Percentiles rank a stretch among this genome's conserved stretches.
Evolutionary conservation across 768 basidiomycete genomes (phyloP).

Genomic region (Amanita rubescens): DNA sequence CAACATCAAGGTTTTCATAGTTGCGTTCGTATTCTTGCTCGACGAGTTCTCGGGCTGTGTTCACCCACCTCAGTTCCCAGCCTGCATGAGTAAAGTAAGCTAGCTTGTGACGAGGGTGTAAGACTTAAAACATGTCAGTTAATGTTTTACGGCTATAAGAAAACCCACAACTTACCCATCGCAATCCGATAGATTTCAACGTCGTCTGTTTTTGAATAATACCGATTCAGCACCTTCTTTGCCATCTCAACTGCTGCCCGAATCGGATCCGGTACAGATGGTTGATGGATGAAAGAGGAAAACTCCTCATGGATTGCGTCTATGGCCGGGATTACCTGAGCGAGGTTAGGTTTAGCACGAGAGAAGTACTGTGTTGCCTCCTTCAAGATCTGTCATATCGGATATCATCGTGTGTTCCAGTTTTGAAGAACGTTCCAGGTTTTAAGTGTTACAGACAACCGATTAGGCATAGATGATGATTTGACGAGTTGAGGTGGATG

Average conservation of each 20-base stretch:
- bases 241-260: slow-evolving; percentile 12
- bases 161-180: slow-evolving; percentile 16
- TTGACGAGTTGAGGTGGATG: not conserved
- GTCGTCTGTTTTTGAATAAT: slow-evolving; percentile 18
- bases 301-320: slow-evolving; percentile 20
- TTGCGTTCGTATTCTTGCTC: slow-evolving; percentile 13
- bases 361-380: slow-evolving; percentile 21
- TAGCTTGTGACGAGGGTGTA: slow-evolving; percentile 29
- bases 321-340: slow-evolving; percentile 27
- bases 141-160: not conserved
- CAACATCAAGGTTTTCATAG: slow-evolving; percentile 7
- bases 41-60: slow-evolving; percentile 16
- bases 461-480: not conserved
- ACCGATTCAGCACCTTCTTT: slow-evolving; percentile 21
- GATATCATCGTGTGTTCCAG: not conserved
- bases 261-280: slow-evolving; percentile 8
- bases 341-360: slow-evolving; percentile 14
- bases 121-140: slow-evolving; percentile 16
- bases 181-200: slow-evolving; percentile 20
- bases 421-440: not conserved
- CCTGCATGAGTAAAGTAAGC: slow-evolving; percentile 22
- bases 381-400: not conserved
- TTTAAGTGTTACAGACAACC: not conserved
- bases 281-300: not conserved
- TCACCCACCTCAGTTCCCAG: slow-evolving; percentile 25